Conservation (phyloP, 2,329 filamentous ascomycete genomes). For the Diaporthe vexans region DNA sequence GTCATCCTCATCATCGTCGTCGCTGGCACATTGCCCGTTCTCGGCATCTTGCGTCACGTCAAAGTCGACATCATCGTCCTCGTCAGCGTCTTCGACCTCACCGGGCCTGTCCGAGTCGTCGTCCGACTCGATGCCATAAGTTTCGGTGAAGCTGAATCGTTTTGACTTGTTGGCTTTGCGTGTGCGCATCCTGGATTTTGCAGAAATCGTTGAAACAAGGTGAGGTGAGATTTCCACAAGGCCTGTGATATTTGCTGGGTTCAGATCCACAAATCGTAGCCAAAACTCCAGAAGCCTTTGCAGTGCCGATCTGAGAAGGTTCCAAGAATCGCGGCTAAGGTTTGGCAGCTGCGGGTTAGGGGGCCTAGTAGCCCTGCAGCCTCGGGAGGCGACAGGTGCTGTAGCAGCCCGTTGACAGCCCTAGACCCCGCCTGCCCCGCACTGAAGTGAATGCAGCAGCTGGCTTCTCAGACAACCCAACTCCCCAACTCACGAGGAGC, state of each 20-base stretch:
- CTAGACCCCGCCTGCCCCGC: background rate
- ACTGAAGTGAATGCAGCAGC: background rate
- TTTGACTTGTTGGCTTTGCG: constrained; percentile 40
- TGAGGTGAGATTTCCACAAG: background rate
- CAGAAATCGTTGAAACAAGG: no score
- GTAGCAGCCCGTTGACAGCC: background rate
- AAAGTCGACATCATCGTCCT: constrained; percentile 34
- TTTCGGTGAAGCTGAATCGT: constrained; percentile 35
- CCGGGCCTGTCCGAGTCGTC: constrained; percentile 25
- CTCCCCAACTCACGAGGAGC: no score
- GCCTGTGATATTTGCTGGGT: background rate
- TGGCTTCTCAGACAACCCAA: no score
- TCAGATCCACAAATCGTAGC: constrained; percentile 8
- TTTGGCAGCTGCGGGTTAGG: background rate
- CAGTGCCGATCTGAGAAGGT: background rate
- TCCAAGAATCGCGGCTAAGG: background rate
- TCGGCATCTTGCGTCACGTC: constrained; percentile 21
- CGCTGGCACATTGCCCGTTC: constrained; percentile 17
- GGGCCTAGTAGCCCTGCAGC: background rate
- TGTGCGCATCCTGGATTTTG: constrained; percentile 37
- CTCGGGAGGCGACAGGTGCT: background rate
- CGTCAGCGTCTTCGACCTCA: constrained; percentile 1
- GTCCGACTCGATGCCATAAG: constrained; percentile 36
- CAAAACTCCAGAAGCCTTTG: background rate
- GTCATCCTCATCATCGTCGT: constrained; percentile 13